Conservation (phyloP, 768 basidiomycete species). For the Suillus sp. region DNA sequence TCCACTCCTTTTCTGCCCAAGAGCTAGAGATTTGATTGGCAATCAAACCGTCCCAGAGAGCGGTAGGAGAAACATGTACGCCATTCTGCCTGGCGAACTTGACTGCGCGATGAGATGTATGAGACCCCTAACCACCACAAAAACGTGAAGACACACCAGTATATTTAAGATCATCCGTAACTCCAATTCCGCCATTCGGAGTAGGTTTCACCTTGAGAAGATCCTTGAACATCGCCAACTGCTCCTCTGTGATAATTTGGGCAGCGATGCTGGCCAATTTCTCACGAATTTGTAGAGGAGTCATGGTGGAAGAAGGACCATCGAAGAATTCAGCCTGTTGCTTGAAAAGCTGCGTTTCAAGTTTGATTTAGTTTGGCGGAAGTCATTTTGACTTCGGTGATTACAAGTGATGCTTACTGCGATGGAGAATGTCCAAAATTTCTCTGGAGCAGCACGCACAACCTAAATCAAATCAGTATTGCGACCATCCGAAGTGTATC, state of each 20-base stretch:
- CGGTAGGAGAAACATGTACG: slow-evolving; percentile 88
- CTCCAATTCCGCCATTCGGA: slow-evolving; percentile 79
- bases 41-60: slow-evolving; percentile 74
- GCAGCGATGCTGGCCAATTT: slow-evolving; percentile 66
- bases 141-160: slow-evolving; percentile 54
- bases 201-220: slow-evolving; percentile 60
- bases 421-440: slow-evolving; percentile 79
- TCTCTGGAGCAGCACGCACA: slow-evolving; percentile 66
- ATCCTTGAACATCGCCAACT: slow-evolving; percentile 57
- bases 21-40: slow-evolving; percentile 75
- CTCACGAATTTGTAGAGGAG: slow-evolving; percentile 72
- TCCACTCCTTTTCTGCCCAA: slow-evolving; percentile 85
- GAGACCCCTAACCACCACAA: neutral
- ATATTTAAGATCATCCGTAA: slow-evolving; percentile 88
- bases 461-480: slow-evolving; percentile 39
- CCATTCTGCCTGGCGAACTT: slow-evolving; percentile 91
- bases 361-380: neutral
- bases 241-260: slow-evolving; percentile 50
- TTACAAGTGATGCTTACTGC: slow-evolving; percentile 42
- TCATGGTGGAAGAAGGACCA: slow-evolving; percentile 64
- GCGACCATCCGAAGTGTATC: neutral
- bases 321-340: slow-evolving; percentile 81
- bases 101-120: slow-evolving; percentile 48
- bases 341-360: slow-evolving; percentile 65
- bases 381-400: neutral